phyloP scores from a whole-genome alignment of 352 stramenopile genomes.

The Globisporangium paddicum region DNA sequence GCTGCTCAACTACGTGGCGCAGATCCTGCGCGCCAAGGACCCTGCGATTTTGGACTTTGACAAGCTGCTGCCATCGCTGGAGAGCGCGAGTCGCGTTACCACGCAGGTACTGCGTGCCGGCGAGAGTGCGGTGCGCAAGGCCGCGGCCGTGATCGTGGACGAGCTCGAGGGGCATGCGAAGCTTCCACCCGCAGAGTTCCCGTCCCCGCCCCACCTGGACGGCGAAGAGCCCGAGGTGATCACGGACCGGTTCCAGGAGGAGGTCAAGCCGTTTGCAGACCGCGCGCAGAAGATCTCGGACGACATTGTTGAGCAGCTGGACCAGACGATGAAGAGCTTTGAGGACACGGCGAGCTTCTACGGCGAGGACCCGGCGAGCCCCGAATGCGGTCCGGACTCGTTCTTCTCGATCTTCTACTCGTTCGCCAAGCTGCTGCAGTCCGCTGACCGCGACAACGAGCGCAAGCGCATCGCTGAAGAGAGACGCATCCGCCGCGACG shows the following conservation, averaged over 20 bases:
- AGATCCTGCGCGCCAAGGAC: slow-evolving; percentile 64
- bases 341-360: slow-evolving; percentile 67
- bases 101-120: slow-evolving; percentile 74
- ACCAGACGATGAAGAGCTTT: slow-evolving; percentile 62
- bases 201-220: slow-evolving; percentile 19
- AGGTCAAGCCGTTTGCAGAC: slow-evolving; percentile 69
- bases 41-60: slow-evolving; percentile 68
- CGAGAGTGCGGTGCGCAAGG: slow-evolving; percentile 68
- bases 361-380: slow-evolving; percentile 67
- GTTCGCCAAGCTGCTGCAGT: slow-evolving; percentile 78
- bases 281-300: slow-evolving; percentile 59
- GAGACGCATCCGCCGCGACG: slow-evolving; percentile 63
- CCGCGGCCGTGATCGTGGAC: slow-evolving; percentile 59
- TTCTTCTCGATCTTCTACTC: slow-evolving; percentile 88
- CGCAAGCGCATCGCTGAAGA: slow-evolving; percentile 81
- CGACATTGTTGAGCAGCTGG: slow-evolving; percentile 43
- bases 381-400: slow-evolving; percentile 59
- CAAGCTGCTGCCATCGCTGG: slow-evolving; percentile 63
- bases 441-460: slow-evolving; percentile 78
- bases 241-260: slow-evolving; percentile 72
- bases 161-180: slow-evolving; percentile 72
- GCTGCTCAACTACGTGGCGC: slow-evolving; percentile 75
- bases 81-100: slow-evolving; percentile 73
- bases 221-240: slow-evolving; percentile 27
- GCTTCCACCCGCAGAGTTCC: slow-evolving; percentile 32